Evolutionary conservation across 2,329 filamentous ascomycete species (phyloP).

Genomic region (Alternaria incomplexa): DNA sequence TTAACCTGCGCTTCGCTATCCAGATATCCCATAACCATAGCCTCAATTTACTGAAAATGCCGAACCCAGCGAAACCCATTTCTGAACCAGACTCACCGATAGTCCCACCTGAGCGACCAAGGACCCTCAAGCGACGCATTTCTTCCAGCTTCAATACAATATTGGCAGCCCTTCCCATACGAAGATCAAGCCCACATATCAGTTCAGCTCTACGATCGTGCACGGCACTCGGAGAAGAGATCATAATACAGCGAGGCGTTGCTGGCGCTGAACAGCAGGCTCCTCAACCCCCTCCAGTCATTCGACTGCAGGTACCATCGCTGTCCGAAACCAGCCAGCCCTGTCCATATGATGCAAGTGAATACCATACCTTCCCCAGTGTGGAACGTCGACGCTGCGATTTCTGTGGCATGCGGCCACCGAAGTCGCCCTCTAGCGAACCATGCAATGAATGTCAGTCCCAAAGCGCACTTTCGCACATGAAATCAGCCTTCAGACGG

Average conservation of each 20-base stretch:
- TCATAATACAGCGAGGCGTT: neutral
- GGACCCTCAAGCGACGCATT: conserved; percentile 20
- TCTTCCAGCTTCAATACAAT: conserved; percentile 19
- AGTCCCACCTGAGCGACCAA: conserved; percentile 11
- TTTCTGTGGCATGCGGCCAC: conserved; percentile 23
- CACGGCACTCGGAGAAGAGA: conserved; percentile 3
- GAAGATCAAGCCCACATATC: neutral
- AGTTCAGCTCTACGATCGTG: neutral
- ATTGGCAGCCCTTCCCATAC: conserved; percentile 8
- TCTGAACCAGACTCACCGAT: neutral
- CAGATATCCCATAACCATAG: neutral
- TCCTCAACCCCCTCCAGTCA: neutral
- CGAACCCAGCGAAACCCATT: neutral
- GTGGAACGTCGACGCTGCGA: conserved; percentile 21
- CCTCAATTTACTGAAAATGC: neutral
- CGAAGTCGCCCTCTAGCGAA: conserved; percentile 4
- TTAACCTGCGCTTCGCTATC: neutral
- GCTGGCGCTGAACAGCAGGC: neutral
- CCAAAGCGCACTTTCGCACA: conserved; percentile 16
- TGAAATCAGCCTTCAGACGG: neutral
- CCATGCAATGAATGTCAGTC: conserved; percentile 23
- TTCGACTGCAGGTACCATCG: conserved; percentile 11
- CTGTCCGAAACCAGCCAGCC: conserved; percentile 5
- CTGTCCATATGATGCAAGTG: conserved; percentile 26
- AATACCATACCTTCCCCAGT: conserved; percentile 24